Evolutionary conservation across 305 asterid genomes (phyloP).

Genomic region (Fraxinus platypoda): DNA sequence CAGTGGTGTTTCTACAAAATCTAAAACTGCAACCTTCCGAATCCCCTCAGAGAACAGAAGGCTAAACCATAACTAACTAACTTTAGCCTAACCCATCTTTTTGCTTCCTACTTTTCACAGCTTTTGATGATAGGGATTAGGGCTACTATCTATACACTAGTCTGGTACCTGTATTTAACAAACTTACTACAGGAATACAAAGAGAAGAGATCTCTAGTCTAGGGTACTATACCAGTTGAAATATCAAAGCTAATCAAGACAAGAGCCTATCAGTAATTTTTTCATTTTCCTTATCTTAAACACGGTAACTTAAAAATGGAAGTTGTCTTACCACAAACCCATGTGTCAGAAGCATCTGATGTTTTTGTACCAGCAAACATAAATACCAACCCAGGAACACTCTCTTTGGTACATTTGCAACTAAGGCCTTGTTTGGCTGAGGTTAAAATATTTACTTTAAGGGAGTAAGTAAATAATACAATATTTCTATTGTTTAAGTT

Average conservation of each 20-base stretch:
- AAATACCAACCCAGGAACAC: background rate
- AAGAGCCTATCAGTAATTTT: constrained; percentile 1
- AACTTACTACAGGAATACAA: background rate
- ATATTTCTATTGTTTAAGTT: no score
- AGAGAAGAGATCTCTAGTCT: background rate
- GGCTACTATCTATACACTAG: constrained; percentile 24
- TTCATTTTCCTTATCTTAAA: no score
- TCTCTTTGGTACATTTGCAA: background rate
- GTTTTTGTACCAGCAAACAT: background rate
- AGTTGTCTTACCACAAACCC: background rate
- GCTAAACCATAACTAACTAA: constrained; percentile 13
- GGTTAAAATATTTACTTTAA: no score
- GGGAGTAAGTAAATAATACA: no score
- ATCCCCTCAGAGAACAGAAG: constrained; percentile 13
- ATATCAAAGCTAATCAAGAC: constrained; percentile 9
- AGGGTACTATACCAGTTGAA: background rate
- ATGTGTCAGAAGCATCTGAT: background rate
- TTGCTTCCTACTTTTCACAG: constrained; percentile 17
- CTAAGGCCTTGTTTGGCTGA: background rate
- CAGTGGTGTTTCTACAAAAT: constrained; percentile 21
- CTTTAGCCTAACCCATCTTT: constrained; percentile 64
- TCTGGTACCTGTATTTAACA: constrained; percentile 20
- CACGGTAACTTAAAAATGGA: background rate
- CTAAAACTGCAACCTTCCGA: background rate
- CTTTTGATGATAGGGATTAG: constrained; percentile 28